Conservation (phyloP, 2,329 filamentous ascomycete species). For the Diplocarpon rosae region DNA sequence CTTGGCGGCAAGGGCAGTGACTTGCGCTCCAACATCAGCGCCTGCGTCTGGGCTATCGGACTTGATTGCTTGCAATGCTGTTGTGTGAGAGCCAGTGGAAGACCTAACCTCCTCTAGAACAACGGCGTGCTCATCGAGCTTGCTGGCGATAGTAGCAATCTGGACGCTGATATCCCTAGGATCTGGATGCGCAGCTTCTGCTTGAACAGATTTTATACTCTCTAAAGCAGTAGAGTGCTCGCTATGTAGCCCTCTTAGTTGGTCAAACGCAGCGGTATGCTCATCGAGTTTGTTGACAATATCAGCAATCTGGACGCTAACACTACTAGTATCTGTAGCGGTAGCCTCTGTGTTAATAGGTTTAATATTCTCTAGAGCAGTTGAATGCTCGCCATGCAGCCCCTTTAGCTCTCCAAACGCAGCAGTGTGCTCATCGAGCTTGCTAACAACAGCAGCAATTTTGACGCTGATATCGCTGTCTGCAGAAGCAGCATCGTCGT, state of each 20-base stretch:
- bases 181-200: neutral
- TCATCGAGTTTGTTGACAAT: conserved; percentile 5
- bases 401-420: conserved; percentile 7
- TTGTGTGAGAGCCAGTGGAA: conserved; percentile 7
- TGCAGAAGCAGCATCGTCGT: neutral
- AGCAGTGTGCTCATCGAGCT: conserved; percentile 6
- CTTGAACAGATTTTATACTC: neutral
- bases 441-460: conserved; percentile 5
- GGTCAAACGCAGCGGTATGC: conserved; percentile 5
- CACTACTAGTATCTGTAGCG: neutral
- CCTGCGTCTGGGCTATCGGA: neutral
- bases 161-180: conserved; percentile 1
- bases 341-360: neutral
- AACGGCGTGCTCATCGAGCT: conserved; percentile 8
- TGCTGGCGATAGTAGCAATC: conserved; percentile 2
- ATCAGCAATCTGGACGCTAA: neutral
- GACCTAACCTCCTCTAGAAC: conserved; percentile 1
- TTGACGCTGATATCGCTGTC: neutral
- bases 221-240: conserved; percentile 11
- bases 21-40: conserved; percentile 1
- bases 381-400: conserved; percentile 4
- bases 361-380: conserved; percentile 7
- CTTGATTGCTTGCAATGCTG: conserved; percentile 10
- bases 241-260: conserved; percentile 1
- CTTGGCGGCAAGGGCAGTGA: conserved; percentile 3